Conservation (phyloP, 2,329 filamentous ascomycete species). For the Claviceps sp. region DNA sequence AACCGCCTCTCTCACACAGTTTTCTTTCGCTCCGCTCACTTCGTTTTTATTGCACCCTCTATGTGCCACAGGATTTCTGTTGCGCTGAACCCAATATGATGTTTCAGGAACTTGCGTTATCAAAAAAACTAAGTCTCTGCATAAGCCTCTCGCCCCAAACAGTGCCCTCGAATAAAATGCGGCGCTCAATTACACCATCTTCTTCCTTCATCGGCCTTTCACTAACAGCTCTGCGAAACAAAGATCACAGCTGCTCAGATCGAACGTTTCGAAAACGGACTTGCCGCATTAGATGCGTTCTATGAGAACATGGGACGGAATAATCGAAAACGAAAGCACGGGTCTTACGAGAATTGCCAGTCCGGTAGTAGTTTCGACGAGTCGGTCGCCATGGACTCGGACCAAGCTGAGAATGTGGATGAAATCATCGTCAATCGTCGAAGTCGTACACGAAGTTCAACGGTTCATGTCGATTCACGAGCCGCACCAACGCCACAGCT, state of each 20-base stretch:
- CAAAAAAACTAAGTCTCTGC: background rate
- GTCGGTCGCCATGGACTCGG: slow-evolving; percentile 16
- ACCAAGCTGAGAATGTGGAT: slow-evolving; percentile 12
- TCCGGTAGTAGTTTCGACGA: slow-evolving; percentile 12
- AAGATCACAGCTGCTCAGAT: slow-evolving; percentile 21
- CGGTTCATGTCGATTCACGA: background rate
- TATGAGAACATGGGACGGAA: slow-evolving; percentile 9
- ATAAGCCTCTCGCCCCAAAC: background rate
- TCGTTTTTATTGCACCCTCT: background rate
- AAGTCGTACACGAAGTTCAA: background rate
- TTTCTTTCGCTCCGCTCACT: background rate
- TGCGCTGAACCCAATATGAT: background rate
- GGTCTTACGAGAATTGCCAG: slow-evolving; percentile 15
- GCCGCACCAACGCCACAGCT: slow-evolving; percentile 4
- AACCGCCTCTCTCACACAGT: too few species aligned
- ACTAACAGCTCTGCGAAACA: slow-evolving; percentile 8
- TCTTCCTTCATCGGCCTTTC: background rate
- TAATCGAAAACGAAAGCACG: slow-evolving; percentile 20
- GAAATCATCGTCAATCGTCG: slow-evolving; percentile 5
- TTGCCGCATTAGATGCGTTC: slow-evolving; percentile 13
- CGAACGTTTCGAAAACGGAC: slow-evolving; percentile 19
- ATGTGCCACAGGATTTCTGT: background rate
- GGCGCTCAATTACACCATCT: background rate
- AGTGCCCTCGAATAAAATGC: background rate
- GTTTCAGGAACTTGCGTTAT: background rate